Conservation (phyloP, 1,139 yeast species). For the Suhomyces wounanorum region DNA sequence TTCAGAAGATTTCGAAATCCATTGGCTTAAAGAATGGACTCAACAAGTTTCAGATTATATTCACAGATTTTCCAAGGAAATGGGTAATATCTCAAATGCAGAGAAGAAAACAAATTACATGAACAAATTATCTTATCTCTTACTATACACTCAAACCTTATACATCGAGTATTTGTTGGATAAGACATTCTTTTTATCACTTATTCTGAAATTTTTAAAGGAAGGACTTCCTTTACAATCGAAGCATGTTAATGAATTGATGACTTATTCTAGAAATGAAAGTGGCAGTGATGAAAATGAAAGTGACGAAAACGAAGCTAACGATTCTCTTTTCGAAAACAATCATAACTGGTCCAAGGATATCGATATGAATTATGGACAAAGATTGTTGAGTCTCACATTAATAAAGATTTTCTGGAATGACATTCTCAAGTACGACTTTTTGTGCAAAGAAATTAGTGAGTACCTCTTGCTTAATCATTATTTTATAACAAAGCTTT, state of each 20-base stretch:
- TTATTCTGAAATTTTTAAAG: slow-evolving; percentile 60
- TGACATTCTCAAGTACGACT: slow-evolving; percentile 56
- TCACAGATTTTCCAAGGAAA: slow-evolving; percentile 51
- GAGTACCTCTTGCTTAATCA: slow-evolving; percentile 52
- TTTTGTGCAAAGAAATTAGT: slow-evolving; percentile 59
- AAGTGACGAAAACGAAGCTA: slow-evolving; percentile 9
- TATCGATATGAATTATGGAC: slow-evolving; percentile 39
- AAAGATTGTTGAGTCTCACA: slow-evolving; percentile 48
- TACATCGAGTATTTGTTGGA: slow-evolving; percentile 71
- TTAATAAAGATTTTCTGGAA: slow-evolving; percentile 72
- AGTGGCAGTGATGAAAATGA: slow-evolving; percentile 15
- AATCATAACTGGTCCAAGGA: slow-evolving; percentile 12
- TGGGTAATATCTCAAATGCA: slow-evolving; percentile 24
- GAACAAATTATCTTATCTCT: slow-evolving; percentile 56
- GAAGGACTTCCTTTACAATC: slow-evolving; percentile 51
- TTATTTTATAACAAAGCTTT: slow-evolving; percentile 35
- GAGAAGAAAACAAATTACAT: slow-evolving; percentile 51
- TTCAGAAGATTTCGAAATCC: slow-evolving; percentile 46
- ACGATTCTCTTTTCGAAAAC: not conserved
- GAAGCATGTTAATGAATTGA: slow-evolving; percentile 22
- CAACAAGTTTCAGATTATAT: slow-evolving; percentile 68
- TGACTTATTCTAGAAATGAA: slow-evolving; percentile 13
- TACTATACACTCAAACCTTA: slow-evolving; percentile 61
- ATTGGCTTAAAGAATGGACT: slow-evolving; percentile 88
- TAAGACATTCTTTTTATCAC: slow-evolving; percentile 57